phyloP scores from a whole-genome alignment of 345 rosid genomes.

The Arabidopsis thaliana region DNA sequence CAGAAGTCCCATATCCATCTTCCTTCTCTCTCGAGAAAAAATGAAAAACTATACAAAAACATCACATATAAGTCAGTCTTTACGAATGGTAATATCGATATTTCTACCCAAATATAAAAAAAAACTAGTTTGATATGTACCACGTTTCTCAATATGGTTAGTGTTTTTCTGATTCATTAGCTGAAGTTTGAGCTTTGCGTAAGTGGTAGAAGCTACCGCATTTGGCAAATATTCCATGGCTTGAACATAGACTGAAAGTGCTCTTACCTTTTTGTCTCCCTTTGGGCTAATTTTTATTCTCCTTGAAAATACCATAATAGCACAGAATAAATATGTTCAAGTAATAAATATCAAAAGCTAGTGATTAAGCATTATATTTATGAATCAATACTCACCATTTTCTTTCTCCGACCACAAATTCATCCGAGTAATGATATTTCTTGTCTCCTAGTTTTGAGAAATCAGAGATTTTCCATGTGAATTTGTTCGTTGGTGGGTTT shows the following conservation, averaged over 20 bases:
- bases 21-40: background rate
- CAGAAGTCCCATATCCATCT: background rate
- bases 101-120: background rate
- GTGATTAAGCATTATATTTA: background rate
- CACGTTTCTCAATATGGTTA: background rate
- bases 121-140: background rate
- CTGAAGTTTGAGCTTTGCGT: background rate
- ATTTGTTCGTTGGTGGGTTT: slow-evolving; percentile 15
- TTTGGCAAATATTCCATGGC: slow-evolving; percentile 4
- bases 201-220: slow-evolving; percentile 3
- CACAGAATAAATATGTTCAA: background rate
- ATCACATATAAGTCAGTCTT: background rate
- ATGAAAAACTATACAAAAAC: background rate
- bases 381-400: background rate
- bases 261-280: background rate
- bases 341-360: background rate
- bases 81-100: background rate
- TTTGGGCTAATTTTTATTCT: slow-evolving; percentile 3
- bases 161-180: slow-evolving; percentile 11
- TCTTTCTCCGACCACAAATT: slow-evolving; percentile 11
- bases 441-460: slow-evolving; percentile 9
- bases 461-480: slow-evolving; percentile 2
- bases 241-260: slow-evolving; percentile 14
- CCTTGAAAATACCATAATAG: background rate
- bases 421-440: slow-evolving; percentile 12